A percentile compares a stretch with the other conserved stretches of the same genome.
Conservation (phyloP, 2,329 filamentous ascomycete genomes). For the Colletotrichum simmondsii region DNA sequence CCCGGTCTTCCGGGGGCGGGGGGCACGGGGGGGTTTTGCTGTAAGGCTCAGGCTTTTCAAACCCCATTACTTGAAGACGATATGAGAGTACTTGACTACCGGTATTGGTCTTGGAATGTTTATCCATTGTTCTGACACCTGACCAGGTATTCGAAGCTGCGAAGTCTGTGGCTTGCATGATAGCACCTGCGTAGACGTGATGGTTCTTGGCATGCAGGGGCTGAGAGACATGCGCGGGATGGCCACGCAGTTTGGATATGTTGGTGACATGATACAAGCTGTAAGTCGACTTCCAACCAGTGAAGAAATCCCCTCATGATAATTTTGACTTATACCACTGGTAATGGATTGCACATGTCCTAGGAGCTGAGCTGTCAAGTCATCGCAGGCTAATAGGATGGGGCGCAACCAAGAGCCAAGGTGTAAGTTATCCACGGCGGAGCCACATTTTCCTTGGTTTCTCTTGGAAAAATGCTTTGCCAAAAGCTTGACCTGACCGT, state of each 20-base stretch:
- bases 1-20: too few relatives aligned
- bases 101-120: neutral
- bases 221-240: neutral
- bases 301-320: neutral
- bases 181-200: neutral
- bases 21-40: too few relatives aligned
- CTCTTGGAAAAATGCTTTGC: slow-evolving; percentile 27
- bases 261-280: neutral
- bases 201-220: neutral
- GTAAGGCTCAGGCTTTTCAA: neutral
- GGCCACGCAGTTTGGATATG: neutral
- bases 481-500: slow-evolving; percentile 27
- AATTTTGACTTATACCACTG: too few relatives aligned
- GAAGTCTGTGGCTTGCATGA: neutral
- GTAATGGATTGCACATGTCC: too few relatives aligned
- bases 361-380: neutral
- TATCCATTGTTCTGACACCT: neutral
- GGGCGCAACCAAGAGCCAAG: neutral
- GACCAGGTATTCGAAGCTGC: neutral
- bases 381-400: neutral
- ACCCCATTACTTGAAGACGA: neutral
- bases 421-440: neutral
- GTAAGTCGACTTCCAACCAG: neutral
- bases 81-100: too few relatives aligned
- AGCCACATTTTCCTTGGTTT: neutral